phyloP scores from a whole-genome alignment of 805 yeast genomes.

The Kluyveromyces siamensis region DNA sequence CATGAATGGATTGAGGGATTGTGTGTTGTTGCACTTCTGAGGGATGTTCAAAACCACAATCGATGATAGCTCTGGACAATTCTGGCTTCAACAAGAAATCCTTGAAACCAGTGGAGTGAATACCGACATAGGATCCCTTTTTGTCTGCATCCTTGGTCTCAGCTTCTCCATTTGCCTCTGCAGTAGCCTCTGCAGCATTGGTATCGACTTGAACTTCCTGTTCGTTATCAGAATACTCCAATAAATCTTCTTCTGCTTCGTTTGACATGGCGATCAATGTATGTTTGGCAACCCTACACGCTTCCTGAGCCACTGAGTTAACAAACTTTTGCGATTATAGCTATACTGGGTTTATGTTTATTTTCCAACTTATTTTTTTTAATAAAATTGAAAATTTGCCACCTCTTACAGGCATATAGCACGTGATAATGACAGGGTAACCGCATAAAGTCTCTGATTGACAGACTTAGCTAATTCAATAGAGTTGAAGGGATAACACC shows the following conservation, averaged over 20 bases:
- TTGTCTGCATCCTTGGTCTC: constrained; percentile 51
- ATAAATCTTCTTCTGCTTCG: constrained; percentile 98
- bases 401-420: not conserved
- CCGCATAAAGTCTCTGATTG: not conserved
- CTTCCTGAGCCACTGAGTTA: not conserved
- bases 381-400: not conserved
- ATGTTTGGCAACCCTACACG: not conserved
- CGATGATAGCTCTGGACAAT: constrained; percentile 93
- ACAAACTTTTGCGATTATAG: not conserved
- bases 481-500: no score
- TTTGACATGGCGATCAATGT: constrained; percentile 51
- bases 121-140: constrained; percentile 96
- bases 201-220: constrained; percentile 69
- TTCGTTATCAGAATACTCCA: constrained; percentile 98
- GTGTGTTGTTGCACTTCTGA: constrained; percentile 99
- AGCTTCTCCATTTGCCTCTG: constrained; percentile 13
- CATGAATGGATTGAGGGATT: constrained; percentile 95
- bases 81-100: constrained; percentile 96
- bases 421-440: not conserved
- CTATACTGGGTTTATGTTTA: not conserved
- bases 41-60: constrained; percentile 99
- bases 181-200: constrained; percentile 35
- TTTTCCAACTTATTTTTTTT: not conserved
- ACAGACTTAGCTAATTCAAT: not conserved
- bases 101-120: constrained; percentile 97